phyloP scores from a whole-genome alignment of 495 filamentous ascomycete genomes.

The Trichoderma asperelloides region DNA sequence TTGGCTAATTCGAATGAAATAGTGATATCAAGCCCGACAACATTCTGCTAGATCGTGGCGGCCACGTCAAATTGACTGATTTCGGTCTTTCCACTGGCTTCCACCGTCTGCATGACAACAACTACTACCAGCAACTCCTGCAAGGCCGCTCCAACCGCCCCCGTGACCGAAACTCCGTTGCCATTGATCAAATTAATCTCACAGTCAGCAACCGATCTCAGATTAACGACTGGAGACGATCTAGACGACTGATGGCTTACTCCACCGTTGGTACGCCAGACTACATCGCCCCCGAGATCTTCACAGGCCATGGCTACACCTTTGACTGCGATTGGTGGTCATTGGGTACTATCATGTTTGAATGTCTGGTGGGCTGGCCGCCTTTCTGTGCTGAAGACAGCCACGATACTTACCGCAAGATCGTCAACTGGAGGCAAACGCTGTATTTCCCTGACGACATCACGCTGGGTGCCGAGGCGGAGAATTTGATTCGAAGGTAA shows the following conservation, averaged over 20 bases:
- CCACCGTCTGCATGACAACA: conserved; percentile 94
- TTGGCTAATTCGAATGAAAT: not conserved
- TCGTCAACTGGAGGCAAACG: conserved; percentile 93
- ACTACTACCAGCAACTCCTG: conserved; percentile 95
- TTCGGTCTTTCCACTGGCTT: conserved; percentile 97
- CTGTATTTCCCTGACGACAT: conserved; percentile 97
- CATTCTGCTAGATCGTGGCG: conserved; percentile 17
- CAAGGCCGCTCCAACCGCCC: conserved; percentile 66
- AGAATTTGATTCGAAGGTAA: conserved; percentile 78
- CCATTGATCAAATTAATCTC: conserved; percentile 94
- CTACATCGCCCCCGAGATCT: conserved; percentile 98
- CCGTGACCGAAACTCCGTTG: conserved; percentile 80
- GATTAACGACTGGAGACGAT: conserved; percentile 98
- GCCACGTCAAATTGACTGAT: conserved; percentile 94
- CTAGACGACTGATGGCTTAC: conserved; percentile 88
- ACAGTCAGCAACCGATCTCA: conserved; percentile 94
- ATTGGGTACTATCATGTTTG: conserved; percentile 98
- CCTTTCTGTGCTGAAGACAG: conserved; percentile 98
- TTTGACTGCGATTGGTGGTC: conserved; percentile 99
- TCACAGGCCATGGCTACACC: conserved; percentile 88
- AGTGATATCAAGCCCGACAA: conserved; percentile 41
- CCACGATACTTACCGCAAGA: conserved; percentile 97
- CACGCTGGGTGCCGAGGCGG: conserved; percentile 74
- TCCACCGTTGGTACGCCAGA: conserved; percentile 97
- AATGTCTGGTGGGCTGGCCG: conserved; percentile 97